Percentiles rank a stretch among this genome's conserved stretches.
Evolutionary conservation across 352 stramenopile genomes (phyloP).

Genomic region (Phytophthora agathidicida): DNA sequence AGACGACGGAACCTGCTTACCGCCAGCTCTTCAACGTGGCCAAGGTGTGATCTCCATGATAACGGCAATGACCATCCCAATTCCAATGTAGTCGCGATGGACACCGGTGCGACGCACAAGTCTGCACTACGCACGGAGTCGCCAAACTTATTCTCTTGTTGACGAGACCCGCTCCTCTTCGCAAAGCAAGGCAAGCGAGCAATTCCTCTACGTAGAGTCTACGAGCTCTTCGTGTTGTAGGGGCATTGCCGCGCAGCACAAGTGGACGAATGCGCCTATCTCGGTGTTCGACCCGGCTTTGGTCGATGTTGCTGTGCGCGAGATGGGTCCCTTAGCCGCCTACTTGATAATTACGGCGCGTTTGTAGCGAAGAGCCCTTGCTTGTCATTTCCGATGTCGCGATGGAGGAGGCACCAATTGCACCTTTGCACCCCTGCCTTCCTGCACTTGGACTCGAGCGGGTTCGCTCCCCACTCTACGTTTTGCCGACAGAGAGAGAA

Average conservation of each 20-base stretch:
- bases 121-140: slow-evolving; percentile 7
- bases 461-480: slow-evolving; percentile 24
- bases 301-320: slow-evolving; percentile 3
- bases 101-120: neutral
- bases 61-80: neutral
- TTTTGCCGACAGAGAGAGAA: slow-evolving; percentile 34
- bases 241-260: slow-evolving; percentile 7
- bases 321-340: slow-evolving; percentile 14
- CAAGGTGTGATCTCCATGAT: too few species aligned
- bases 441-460: slow-evolving; percentile 2
- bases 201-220: too few species aligned
- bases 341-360: slow-evolving; percentile 11
- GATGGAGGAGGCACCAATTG: slow-evolving; percentile 17
- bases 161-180: slow-evolving; percentile 2
- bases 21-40: slow-evolving; percentile 2
- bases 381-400: slow-evolving; percentile 17
- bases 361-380: slow-evolving; percentile 8
- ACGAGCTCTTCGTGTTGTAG: slow-evolving; percentile 19
- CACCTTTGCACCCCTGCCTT: slow-evolving; percentile 10
- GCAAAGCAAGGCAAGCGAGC: neutral
- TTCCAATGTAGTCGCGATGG: neutral
- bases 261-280: slow-evolving; percentile 26
- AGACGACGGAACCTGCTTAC: slow-evolving; percentile 1
- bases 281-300: slow-evolving; percentile 20
- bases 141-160: neutral